Percentiles rank a stretch among this genome's conserved stretches.
Conservation (phyloP, 2,329 filamentous ascomycete genomes). For the Phialocephala sp. region DNA sequence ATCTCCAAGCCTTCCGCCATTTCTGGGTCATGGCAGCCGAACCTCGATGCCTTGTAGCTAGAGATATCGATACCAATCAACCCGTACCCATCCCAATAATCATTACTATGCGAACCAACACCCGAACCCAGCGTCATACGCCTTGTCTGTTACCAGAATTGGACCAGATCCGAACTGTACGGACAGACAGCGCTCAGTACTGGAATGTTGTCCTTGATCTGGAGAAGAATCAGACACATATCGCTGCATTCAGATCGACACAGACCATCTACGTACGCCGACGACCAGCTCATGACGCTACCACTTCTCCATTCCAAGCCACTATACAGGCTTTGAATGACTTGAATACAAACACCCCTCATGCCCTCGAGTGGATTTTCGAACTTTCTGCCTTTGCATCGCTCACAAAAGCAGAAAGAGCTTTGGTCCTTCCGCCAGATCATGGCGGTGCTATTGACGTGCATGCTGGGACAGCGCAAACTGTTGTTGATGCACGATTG, state of each 20-base stretch:
- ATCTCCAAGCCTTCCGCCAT: constrained; percentile 94
- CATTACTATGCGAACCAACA: constrained; percentile 50
- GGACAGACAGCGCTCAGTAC: constrained; percentile 60
- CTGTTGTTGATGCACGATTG: constrained; percentile 66
- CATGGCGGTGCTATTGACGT: constrained; percentile 48
- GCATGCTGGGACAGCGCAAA: constrained; percentile 59
- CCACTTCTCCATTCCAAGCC: constrained; percentile 63
- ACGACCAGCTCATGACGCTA: constrained; percentile 60
- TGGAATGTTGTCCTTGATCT: constrained; percentile 75
- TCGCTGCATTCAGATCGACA: constrained; percentile 61
- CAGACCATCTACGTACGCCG: constrained; percentile 69
- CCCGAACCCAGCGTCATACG: constrained; percentile 38
- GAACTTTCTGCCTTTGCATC: constrained; percentile 58
- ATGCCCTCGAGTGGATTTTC: constrained; percentile 69
- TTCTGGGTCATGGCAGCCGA: constrained; percentile 96
- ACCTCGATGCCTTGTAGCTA: constrained; percentile 83
- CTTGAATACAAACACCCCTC: constrained; percentile 51
- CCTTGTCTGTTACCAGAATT: constrained; percentile 54
- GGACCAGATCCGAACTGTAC: constrained; percentile 52
- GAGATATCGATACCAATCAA: constrained; percentile 83
- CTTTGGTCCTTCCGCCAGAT: constrained; percentile 54
- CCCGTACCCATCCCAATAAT: constrained; percentile 76
- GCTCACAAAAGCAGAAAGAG: constrained; percentile 63
- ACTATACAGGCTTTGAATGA: constrained; percentile 69
- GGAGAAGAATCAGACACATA: constrained; percentile 58